phyloP scores from a whole-genome alignment of 2,329 filamentous ascomycete genomes.

The Sphaerostilbella broomeana region DNA sequence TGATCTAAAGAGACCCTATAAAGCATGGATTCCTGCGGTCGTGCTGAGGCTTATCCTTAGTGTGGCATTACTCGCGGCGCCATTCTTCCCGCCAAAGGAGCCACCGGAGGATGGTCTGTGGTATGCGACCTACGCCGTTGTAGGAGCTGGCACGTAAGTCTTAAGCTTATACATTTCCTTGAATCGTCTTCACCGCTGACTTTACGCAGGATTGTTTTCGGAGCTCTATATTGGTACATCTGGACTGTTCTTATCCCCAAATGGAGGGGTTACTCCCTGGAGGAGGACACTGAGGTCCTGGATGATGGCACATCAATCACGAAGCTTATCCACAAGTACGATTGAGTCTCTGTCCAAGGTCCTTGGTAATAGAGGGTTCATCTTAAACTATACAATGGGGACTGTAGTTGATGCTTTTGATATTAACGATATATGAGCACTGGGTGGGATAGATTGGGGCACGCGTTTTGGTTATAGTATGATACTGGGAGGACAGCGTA shows the following conservation, averaged over 20 bases:
- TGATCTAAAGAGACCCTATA: slow-evolving; percentile 57
- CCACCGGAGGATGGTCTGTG: slow-evolving; percentile 39
- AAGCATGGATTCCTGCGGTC: slow-evolving; percentile 56
- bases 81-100: slow-evolving; percentile 54
- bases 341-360: too few species aligned
- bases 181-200: background rate
- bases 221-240: slow-evolving; percentile 60
- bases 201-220: slow-evolving; percentile 45
- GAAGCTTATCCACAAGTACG: slow-evolving; percentile 37
- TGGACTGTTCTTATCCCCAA: slow-evolving; percentile 57
- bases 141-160: slow-evolving; percentile 47
- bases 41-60: slow-evolving; percentile 48
- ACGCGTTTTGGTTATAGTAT: too few species aligned
- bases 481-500: too few species aligned
- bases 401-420: too few species aligned
- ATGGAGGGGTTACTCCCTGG: slow-evolving; percentile 53
- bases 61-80: slow-evolving; percentile 49
- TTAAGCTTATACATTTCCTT: background rate
- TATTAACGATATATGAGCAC: too few species aligned
- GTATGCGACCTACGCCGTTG: slow-evolving; percentile 49
- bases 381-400: too few species aligned
- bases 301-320: slow-evolving; percentile 63
- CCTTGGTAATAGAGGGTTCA: too few species aligned
- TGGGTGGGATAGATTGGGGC: too few species aligned
- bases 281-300: slow-evolving; percentile 54